Percentiles rank a stretch among this genome's conserved stretches.
phyloP scores from a whole-genome alignment of 305 asterid species.

The Solanum aculeatissimum region DNA sequence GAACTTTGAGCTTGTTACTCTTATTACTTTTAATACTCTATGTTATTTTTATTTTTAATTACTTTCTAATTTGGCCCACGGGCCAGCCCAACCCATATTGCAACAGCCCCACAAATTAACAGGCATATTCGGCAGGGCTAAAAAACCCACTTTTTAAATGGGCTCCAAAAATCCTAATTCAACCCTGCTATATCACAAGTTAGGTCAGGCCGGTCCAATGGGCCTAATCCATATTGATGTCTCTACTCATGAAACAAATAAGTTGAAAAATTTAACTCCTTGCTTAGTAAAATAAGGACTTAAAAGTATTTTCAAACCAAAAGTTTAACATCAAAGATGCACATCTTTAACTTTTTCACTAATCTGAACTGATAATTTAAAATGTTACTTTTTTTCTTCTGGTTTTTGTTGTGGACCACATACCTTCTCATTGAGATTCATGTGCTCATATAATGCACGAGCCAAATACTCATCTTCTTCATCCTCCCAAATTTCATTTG shows the following conservation, averaged over 20 bases:
- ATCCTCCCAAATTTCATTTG: slow-evolving; percentile 55
- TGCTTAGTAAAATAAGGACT: not conserved
- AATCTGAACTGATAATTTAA: not conserved
- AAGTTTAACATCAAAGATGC: not conserved
- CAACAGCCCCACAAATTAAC: too few relatives aligned
- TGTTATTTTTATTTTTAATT: too few relatives aligned
- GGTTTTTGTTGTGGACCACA: slow-evolving; percentile 9
- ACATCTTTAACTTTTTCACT: not conserved
- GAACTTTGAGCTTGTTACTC: too few relatives aligned
- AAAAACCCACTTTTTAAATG: too few relatives aligned
- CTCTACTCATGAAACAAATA: not conserved
- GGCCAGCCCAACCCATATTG: too few relatives aligned
- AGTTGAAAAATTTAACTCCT: not conserved
- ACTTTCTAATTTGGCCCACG: too few relatives aligned
- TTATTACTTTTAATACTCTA: too few relatives aligned
- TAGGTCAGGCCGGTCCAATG: too few relatives aligned
- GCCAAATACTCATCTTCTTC: slow-evolving; percentile 90
- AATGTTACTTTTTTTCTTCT: not conserved
- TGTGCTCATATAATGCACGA: slow-evolving; percentile 56
- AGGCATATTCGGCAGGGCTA: too few relatives aligned
- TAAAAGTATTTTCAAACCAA: not conserved
- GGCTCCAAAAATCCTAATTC: too few relatives aligned
- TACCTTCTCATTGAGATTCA: slow-evolving; percentile 79
- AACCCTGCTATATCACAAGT: too few relatives aligned
- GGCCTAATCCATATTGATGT: too few relatives aligned